Base-by-base conservation (phyloP, 768 basidiomycete genomes). In the Leccinellum rugosiceps region DNA sequence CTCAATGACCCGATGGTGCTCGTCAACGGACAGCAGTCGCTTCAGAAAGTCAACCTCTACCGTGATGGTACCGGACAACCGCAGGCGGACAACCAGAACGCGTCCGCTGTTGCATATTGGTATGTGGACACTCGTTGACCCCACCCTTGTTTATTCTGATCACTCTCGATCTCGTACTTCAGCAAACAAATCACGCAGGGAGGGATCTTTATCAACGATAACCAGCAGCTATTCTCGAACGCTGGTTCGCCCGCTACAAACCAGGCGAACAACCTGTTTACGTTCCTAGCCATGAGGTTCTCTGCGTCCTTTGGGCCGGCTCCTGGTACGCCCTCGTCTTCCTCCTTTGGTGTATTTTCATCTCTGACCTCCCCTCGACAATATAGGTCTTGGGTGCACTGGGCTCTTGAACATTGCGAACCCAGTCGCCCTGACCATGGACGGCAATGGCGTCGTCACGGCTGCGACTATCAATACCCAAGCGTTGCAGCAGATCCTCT, bases 211-310 rank as follows among this genome's bases (percentile, higher is more conserved):
- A 64, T 68, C 31, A 66, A 59, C 30, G 5, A 52, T 8, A 70
- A 70, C 34, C 58, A 70, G 41, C 52, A 58, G 6, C 2, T 58
- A 11, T 68, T 68, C 35, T 31, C 58, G n/a, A 57, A 59, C 41
- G 30, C 47, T 14, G 47, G 43, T 25, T 70, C 68, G 6, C 68
- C 68, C 11, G 68, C 68, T 21, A 9, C 68, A 5, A 6, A 41
- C 26, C 11, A 13, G 56, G 68, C 66, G 8, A 68, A 57, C 11
- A 68, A 63, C 30, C 34, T 68, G 47, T 68, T 70, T 48, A 68
- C 68, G 13, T 68, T 68, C 57, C 60, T 68, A n/a, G 63, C 68
- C 14, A 65, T 68, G 68, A 65, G 68, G 47, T 70, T 68, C 44
- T 68, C 68, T 2, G 32, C 44, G 9, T 53, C 68, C 1, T 58